A percentile compares a stretch with the other conserved stretches of the same genome.
Evolutionary conservation across 2,329 filamentous ascomycete species (phyloP).

Genomic region (Didymellaceae sp.): DNA sequence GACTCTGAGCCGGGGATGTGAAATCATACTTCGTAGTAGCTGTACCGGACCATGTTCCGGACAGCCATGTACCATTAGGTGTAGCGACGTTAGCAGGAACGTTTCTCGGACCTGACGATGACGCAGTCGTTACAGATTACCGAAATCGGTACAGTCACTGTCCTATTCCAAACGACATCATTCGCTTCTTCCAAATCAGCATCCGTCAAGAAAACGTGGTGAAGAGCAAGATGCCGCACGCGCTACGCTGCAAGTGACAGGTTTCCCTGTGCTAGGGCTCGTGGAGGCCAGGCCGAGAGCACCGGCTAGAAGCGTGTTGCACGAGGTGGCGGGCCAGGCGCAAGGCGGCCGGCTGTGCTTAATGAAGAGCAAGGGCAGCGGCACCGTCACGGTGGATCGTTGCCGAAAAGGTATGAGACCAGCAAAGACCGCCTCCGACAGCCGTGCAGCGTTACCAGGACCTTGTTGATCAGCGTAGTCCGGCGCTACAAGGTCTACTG

Average conservation of each 20-base stretch:
- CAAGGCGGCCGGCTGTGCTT: conserved; percentile 13
- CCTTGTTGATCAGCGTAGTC: conserved; percentile 25
- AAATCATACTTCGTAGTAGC: conserved; percentile 33
- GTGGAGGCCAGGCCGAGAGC: conserved; percentile 25
- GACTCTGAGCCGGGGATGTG: conserved; percentile 24
- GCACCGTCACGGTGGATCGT: conserved; percentile 22
- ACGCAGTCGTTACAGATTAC: conserved; percentile 6
- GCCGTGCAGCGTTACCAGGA: conserved; percentile 14
- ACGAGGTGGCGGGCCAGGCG: conserved; percentile 26
- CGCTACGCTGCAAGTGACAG: conserved; percentile 8
- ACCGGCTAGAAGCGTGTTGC: conserved; percentile 26
- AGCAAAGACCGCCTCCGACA: conserved; percentile 6
- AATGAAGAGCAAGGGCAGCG: conserved; percentile 18
- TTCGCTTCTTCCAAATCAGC: neutral
- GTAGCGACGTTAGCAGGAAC: conserved; percentile 29
- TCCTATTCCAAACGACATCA: neutral
- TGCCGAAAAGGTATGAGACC: conserved; percentile 28
- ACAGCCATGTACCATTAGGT: conserved; percentile 25
- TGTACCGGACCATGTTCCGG: conserved; percentile 31
- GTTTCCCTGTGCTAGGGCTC: conserved; percentile 2
- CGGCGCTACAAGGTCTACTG: conserved; percentile 28
- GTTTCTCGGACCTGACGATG: conserved; percentile 10
- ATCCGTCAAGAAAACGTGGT: conserved; percentile 9
- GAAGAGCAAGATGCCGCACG: conserved; percentile 7
- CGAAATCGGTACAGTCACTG: conserved; percentile 6